Percentiles rank a stretch among this genome's conserved stretches.
These are phyloP conservation scores for Rhododendron mucronatum DNA, from an alignment of 148 eudicot species.

Conservation along the genomic window DNA sequence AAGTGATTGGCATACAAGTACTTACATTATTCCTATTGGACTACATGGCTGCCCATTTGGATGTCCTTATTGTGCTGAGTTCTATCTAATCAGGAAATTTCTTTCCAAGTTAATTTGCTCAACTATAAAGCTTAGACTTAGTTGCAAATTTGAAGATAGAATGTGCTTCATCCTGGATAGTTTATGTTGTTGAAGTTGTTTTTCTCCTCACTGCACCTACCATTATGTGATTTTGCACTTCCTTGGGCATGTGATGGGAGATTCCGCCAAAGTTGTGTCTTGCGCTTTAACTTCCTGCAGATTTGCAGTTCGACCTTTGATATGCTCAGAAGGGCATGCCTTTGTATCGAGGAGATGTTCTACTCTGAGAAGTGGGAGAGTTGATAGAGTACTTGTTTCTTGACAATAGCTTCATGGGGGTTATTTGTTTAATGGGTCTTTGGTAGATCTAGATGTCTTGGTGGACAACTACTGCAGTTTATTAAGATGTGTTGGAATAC, in stretches of 20 bases:
- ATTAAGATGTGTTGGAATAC: conserved; percentile 1
- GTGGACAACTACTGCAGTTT: not conserved
- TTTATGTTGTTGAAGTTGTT: not conserved
- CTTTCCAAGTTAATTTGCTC: conserved; percentile 1
- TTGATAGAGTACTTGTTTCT: not conserved
- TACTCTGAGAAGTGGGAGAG: not conserved
- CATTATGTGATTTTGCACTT: not conserved
- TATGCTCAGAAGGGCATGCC: not conserved
- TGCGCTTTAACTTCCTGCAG: not conserved
- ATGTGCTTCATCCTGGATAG: not conserved
- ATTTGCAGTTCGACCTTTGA: not conserved
- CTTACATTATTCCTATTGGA: not conserved
- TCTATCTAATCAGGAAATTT: conserved; percentile 1
- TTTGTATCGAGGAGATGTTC: not conserved
- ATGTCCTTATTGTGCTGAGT: not conserved
- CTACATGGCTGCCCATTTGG: not conserved
- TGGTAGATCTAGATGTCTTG: conserved; percentile 4
- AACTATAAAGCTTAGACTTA: not conserved
- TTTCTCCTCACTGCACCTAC: not conserved
- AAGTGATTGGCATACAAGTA: not conserved
- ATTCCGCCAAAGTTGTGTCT: not conserved
- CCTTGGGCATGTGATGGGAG: not conserved
- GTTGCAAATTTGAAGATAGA: conserved; percentile 2
- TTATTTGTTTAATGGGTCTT: conserved; percentile 5
- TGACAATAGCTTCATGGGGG: not conserved